These are phyloP conservation scores for Rehmannia glutinosa DNA, from an alignment of 257 asterid genomes.

Conservation along the genomic window DNA sequence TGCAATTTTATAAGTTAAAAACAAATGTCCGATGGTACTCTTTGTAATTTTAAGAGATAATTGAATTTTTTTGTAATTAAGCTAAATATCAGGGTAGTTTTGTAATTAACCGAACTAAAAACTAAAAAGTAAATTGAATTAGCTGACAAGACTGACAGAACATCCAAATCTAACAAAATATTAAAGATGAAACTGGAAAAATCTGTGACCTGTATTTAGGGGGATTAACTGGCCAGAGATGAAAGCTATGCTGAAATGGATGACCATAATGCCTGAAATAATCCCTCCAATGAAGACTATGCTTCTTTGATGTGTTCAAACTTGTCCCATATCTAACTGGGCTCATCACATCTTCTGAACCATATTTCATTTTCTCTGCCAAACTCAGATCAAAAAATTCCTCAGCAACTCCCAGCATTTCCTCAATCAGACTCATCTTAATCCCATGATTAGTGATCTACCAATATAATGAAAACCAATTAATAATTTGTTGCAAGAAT, in stretches of 20 bases:
- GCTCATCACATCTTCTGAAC: slow-evolving; percentile 53
- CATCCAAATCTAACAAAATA: background rate
- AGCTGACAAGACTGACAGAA: too few species aligned
- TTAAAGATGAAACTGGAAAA: background rate
- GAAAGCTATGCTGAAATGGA: slow-evolving; percentile 29
- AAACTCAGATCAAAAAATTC: slow-evolving; percentile 32
- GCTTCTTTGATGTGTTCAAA: slow-evolving; percentile 39
- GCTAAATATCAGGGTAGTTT: too few species aligned
- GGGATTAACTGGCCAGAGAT: slow-evolving; percentile 50
- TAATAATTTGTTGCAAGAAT: background rate
- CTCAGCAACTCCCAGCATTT: slow-evolving; percentile 30
- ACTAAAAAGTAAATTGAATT: too few species aligned
- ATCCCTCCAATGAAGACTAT: slow-evolving; percentile 57
- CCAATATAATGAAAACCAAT: background rate
- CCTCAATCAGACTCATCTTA: slow-evolving; percentile 20
- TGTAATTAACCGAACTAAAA: too few species aligned
- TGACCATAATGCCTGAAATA: slow-evolving; percentile 53
- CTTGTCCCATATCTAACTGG: slow-evolving; percentile 57
- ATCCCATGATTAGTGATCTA: slow-evolving; percentile 48
- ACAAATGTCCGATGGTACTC: too few species aligned
- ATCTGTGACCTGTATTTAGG: slow-evolving; percentile 38
- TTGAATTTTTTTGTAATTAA: too few species aligned
- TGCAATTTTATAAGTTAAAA: too few species aligned
- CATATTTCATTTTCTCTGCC: slow-evolving; percentile 44
- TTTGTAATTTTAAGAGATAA: too few species aligned